These are phyloP conservation scores for Immersiporthe knoxdaviesiana DNA, from an alignment of 2,329 filamentous ascomycete species.

Conservation along the genomic window DNA sequence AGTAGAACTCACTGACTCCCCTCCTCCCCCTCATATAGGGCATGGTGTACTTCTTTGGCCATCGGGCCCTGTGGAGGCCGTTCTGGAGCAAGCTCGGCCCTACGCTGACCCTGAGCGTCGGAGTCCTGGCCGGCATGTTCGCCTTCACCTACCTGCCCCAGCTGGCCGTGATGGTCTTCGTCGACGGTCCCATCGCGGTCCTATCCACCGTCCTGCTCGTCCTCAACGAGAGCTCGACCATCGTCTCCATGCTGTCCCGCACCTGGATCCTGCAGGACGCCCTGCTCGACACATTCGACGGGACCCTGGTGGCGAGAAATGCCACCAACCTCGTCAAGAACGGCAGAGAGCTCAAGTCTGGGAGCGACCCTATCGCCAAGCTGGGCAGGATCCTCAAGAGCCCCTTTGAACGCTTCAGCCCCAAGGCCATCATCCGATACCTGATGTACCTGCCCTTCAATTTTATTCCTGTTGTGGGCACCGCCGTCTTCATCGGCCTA, in stretches of 20 bases:
- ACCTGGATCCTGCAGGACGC: conserved; percentile 81
- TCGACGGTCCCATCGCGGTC: conserved; percentile 82
- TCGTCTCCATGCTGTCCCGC: conserved; percentile 61
- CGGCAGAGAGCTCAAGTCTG: conserved; percentile 72
- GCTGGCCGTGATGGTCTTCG: conserved; percentile 78
- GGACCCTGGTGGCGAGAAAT: conserved; percentile 59
- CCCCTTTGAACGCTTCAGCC: conserved; percentile 60
- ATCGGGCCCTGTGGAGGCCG: conserved; percentile 62
- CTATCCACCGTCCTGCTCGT: conserved; percentile 72
- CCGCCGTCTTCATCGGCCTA: conserved; percentile 75
- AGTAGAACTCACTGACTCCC: conserved; percentile 4
- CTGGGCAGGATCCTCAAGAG: conserved; percentile 61
- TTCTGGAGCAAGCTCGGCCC: conserved; percentile 58
- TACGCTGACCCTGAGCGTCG: conserved; percentile 70
- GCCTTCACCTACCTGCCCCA: conserved; percentile 85
- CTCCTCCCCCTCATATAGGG: conserved; percentile 46
- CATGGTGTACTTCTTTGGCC: conserved; percentile 61
- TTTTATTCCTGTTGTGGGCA: conserved; percentile 89
- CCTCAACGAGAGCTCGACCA: conserved; percentile 62
- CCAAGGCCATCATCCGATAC: conserved; percentile 72
- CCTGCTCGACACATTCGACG: conserved; percentile 87
- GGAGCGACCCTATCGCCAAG: conserved; percentile 59
- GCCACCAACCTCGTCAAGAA: conserved; percentile 67
- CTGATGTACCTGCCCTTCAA: conserved; percentile 89
- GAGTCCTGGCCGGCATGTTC: conserved; percentile 82